Evolutionary conservation across 305 asterid genomes (phyloP).

Genomic region (Fraxinus xanthoxyloides): DNA sequence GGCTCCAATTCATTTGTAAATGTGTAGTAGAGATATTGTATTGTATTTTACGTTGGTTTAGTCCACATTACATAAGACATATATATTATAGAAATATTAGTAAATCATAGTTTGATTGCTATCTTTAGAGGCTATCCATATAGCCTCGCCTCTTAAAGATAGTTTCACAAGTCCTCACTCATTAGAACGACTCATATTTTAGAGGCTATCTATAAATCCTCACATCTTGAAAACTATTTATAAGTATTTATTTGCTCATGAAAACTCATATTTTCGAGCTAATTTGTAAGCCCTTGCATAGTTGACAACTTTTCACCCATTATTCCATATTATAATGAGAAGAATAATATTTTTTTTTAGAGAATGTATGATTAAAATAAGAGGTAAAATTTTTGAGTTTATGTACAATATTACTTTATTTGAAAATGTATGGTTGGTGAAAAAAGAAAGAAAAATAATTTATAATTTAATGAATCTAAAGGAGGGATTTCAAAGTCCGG

Average conservation of each 20-base stretch:
- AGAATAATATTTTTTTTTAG: too few species aligned
- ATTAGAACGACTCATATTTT: too few species aligned
- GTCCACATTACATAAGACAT: too few species aligned
- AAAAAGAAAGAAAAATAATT: too few species aligned
- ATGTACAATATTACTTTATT: too few species aligned
- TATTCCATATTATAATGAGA: not conserved
- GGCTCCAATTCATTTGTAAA: not conserved
- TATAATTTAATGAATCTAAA: too few species aligned
- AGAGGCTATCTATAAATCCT: too few species aligned
- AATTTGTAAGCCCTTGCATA: not conserved
- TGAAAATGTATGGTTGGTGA: too few species aligned
- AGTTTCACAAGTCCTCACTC: not conserved
- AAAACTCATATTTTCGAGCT: too few species aligned
- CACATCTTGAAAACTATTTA: not conserved
- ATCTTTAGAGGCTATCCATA: not conserved
- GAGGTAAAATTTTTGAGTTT: too few species aligned
- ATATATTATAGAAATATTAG: too few species aligned
- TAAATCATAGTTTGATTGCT: not conserved
- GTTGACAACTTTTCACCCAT: not conserved
- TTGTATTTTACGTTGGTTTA: not conserved
- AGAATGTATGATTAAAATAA: too few species aligned
- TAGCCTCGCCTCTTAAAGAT: not conserved
- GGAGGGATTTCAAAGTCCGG: not conserved
- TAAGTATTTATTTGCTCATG: not conserved
- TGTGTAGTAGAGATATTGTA: not conserved